Conservation (phyloP, 768 basidiomycete species). For the Lactarius hengduanensis region DNA sequence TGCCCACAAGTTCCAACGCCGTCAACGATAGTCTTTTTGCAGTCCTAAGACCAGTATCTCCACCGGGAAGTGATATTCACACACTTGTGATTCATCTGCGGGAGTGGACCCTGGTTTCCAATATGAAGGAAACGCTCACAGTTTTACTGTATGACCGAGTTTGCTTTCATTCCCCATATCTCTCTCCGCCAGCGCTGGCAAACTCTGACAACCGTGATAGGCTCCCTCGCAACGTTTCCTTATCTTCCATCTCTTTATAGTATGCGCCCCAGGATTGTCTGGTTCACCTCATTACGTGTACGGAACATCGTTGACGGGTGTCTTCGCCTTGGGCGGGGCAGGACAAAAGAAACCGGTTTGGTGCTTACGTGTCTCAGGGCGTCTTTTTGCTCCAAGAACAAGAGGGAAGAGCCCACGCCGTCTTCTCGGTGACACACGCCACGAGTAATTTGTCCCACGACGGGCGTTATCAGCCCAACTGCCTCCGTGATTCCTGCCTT, state of each 20-base stretch:
- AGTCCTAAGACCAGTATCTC: neutral
- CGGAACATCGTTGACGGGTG: conserved; percentile 5
- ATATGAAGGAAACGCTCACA: neutral
- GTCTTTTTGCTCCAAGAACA: conserved; percentile 6
- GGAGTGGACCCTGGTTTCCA: neutral
- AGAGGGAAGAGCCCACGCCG: conserved; percentile 7
- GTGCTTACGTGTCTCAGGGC: conserved; percentile 15
- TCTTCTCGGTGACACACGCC: conserved; percentile 11
- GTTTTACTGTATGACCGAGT: neutral
- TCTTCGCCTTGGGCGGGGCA: conserved; percentile 4
- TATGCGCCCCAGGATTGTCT: conserved; percentile 8
- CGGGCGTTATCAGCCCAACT: conserved; percentile 12
- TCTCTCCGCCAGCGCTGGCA: neutral
- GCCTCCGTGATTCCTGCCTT: conserved; percentile 5
- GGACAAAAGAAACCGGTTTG: conserved; percentile 17
- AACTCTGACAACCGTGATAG: neutral
- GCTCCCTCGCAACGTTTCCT: conserved; percentile 8
- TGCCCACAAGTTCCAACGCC: neutral
- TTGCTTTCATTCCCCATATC: neutral
- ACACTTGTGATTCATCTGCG: neutral
- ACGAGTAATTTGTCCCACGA: conserved; percentile 18
- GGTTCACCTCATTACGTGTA: conserved; percentile 22
- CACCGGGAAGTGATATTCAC: conserved; percentile 1
- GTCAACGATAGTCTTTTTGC: neutral
- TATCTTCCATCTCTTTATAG: conserved; percentile 3